Conservation (phyloP, 169 alveolate species). For the Plasmodium knowlesi region DNA sequence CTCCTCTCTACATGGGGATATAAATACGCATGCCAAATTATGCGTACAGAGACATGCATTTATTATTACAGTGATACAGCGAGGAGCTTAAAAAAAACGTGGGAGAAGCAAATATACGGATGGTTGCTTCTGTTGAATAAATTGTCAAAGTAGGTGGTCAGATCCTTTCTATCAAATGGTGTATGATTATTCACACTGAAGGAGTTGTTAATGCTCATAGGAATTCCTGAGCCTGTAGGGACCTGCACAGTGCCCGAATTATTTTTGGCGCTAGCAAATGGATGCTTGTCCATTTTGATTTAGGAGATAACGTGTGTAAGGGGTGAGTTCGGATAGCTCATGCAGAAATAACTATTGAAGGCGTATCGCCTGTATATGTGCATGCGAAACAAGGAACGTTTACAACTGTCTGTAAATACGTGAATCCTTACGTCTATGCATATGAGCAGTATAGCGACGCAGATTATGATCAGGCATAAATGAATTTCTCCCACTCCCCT, state of each 20-base stretch:
- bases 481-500: background rate
- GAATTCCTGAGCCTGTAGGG: background rate
- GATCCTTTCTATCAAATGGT: slow-evolving; percentile 10
- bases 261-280: slow-evolving; percentile 2
- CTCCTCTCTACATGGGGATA: background rate
- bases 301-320: background rate
- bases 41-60: background rate
- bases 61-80: slow-evolving; percentile 31
- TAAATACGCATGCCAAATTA: background rate
- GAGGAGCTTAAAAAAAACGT: slow-evolving; percentile 41
- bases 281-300: slow-evolving; percentile 23
- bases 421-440: background rate
- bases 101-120: slow-evolving; percentile 62
- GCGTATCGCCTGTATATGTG: background rate
- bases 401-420: background rate
- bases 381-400: background rate
- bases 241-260: background rate
- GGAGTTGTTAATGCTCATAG: slow-evolving; percentile 29
- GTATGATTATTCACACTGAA: background rate
- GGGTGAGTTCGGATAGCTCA: background rate
- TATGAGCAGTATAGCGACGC: background rate
- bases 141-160: background rate
- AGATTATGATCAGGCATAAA: background rate
- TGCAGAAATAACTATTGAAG: background rate
- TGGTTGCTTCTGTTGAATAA: slow-evolving; percentile 45